Percentiles rank a stretch among this genome's conserved stretches.
phyloP scores from a whole-genome alignment of 352 stramenopile species.

The Phytophthora europaea region DNA sequence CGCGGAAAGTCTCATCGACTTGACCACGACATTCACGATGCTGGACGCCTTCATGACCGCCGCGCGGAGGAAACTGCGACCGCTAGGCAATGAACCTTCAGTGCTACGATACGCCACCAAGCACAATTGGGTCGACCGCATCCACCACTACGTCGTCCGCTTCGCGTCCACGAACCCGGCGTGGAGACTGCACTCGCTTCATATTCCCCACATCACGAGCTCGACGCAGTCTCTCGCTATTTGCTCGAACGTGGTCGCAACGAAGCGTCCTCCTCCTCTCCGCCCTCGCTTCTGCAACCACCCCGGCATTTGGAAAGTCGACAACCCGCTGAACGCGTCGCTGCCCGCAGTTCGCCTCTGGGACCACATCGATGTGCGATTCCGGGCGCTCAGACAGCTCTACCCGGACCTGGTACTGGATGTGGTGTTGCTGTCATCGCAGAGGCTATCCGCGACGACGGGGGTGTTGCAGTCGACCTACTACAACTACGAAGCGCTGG shows the following conservation, averaged over 20 bases:
- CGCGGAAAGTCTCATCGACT: conserved; percentile 25
- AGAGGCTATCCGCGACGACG: conserved; percentile 14
- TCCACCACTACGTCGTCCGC: conserved; percentile 45
- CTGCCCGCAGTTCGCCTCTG: conserved; percentile 32
- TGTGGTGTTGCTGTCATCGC: conserved; percentile 31
- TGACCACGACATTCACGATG: conserved; percentile 46
- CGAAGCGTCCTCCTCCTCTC: conserved; percentile 7
- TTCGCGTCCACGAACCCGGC: conserved; percentile 17
- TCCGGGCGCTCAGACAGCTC: conserved; percentile 17
- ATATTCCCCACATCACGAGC: conserved; percentile 1
- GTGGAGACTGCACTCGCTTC: conserved; percentile 32
- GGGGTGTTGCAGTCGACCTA: conserved; percentile 7
- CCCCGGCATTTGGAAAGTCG: conserved; percentile 28
- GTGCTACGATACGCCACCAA: conserved; percentile 35
- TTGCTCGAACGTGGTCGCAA: conserved; percentile 9
- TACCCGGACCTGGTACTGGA: conserved; percentile 45
- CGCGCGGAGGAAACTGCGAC: not conserved
- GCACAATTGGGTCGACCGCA: conserved; percentile 50
- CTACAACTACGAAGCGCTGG: conserved; percentile 24
- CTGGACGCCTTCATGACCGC: conserved; percentile 42
- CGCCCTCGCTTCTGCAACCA: conserved; percentile 38
- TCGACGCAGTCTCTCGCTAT: conserved; percentile 5
- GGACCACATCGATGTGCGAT: conserved; percentile 40
- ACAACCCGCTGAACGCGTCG: conserved; percentile 17
- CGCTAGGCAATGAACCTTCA: not conserved